A percentile compares a stretch with the other conserved stretches of the same genome.
Evolutionary conservation across 805 yeast species (phyloP).

Genomic region (Ogataea trehaloabstinens): DNA sequence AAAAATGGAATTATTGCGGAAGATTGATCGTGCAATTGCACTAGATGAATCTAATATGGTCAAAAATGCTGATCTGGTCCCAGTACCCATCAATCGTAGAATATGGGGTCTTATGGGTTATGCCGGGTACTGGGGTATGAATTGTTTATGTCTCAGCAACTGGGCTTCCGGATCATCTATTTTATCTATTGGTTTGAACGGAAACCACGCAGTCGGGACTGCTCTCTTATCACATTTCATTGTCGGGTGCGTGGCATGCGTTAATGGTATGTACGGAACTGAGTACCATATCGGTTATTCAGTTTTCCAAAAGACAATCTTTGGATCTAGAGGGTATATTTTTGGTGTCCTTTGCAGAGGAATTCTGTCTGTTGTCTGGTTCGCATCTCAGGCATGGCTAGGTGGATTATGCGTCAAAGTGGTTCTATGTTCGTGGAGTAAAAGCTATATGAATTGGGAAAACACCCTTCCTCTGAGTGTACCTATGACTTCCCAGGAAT

Average conservation of each 20-base stretch:
- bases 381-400: constrained; percentile 41
- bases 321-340: background rate
- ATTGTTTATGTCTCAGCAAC: background rate
- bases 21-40: background rate
- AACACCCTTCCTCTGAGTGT: constrained; percentile 38
- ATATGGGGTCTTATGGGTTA: background rate
- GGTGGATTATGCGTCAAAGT: constrained; percentile 42
- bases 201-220: background rate
- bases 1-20: background rate
- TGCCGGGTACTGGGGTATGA: background rate
- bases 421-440: constrained; percentile 39
- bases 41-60: background rate
- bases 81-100: background rate
- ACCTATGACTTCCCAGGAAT: constrained; percentile 39
- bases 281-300: background rate
- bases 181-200: background rate
- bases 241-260: background rate
- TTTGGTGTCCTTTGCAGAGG: background rate
- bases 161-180: background rate
- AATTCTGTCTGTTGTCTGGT: background rate
- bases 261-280: background rate
- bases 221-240: background rate
- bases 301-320: background rate
- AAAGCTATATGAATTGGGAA: constrained; percentile 36
- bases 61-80: background rate